Base-by-base conservation (phyloP, 495 filamentous ascomycete genomes). In the Xylaria longipes region DNA sequence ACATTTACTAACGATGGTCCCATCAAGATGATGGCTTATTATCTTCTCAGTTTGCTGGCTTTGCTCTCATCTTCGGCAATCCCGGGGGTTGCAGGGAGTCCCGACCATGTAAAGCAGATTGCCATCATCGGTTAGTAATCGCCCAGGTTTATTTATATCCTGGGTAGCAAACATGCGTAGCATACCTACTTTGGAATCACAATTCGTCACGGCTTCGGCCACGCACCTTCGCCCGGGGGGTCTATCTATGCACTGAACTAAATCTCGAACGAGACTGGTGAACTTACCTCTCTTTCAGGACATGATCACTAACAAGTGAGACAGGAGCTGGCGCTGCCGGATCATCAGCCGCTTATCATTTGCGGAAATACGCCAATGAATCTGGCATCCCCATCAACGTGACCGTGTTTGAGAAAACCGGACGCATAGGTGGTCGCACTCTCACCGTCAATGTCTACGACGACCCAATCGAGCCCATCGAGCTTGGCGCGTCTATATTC, bases 401-500 rank as follows among this genome's bases (percentile, higher is more conserved):
- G 77, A 98, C 94, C 17, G 85, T 99, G 60, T 98, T 93, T 77
- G 97, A 98, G 77, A 92, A 92, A 56, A 89, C 87, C 22, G 82
- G 85, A 33, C 93, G 92, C 77, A 85, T 98, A 37, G 97, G 96
- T 3, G 96, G 96, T 33, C 92, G 96, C 15, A 93, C 93, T 31
- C 96, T 94, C 8, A 98, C 96, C 25, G 91, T 98, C 43, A 86
- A 97, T 78, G 92, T 89, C 0, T 94, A 92, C 72, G 88, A 89
- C 72, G 85, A 96, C 74, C 85, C 91, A 5, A 75, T 84, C 0
- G 80, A 89, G 57, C 93, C 93, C 7, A 87, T 97, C 58, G 96
- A 99, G 74, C 87, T 98, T 1, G 96, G 96, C 11, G 97, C 92
- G 45, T 94, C 90, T 39, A 97, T 98, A 73, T 99, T 99, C 77